Percentiles rank a stretch among this genome's conserved stretches.
Evolutionary conservation across 305 asterid species (phyloP).

Genomic region (Fraxinus baroniana): DNA sequence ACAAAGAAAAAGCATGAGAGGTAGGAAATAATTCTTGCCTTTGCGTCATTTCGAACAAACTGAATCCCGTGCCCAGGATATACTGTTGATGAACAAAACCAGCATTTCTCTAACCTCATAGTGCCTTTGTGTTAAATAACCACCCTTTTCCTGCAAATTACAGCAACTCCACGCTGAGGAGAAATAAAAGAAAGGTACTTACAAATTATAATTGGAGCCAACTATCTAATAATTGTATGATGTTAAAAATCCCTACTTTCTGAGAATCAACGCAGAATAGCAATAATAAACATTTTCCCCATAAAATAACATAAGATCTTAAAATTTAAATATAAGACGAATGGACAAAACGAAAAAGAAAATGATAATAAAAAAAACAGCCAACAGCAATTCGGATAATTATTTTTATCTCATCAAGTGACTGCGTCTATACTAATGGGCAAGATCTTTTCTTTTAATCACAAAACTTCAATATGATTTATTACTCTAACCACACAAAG

Average conservation of each 20-base stretch:
- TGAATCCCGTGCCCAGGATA: constrained; percentile 96
- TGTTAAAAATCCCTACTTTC: background rate
- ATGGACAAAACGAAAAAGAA: background rate
- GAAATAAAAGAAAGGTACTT: background rate
- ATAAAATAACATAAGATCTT: background rate
- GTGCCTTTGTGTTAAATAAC: constrained; percentile 18
- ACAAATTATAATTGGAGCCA: background rate
- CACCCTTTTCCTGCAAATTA: constrained; percentile 18
- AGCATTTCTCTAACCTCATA: constrained; percentile 96
- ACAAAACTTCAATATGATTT: background rate
- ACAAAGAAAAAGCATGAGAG: background rate
- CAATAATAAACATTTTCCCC: background rate
- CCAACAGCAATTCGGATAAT: background rate
- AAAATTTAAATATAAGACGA: background rate
- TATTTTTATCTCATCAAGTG: background rate
- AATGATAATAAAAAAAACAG: too few species aligned
- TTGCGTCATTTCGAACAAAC: constrained; percentile 87
- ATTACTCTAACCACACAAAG: background rate
- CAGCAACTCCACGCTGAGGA: background rate
- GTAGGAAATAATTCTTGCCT: constrained; percentile 40
- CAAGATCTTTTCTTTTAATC: background rate
- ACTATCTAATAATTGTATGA: background rate
- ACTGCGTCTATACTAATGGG: background rate
- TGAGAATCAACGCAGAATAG: background rate
- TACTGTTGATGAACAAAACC: constrained; percentile 90